phyloP scores from a whole-genome alignment of 2,329 filamentous ascomycete genomes.

The Cladobotryum mycophilum region DNA sequence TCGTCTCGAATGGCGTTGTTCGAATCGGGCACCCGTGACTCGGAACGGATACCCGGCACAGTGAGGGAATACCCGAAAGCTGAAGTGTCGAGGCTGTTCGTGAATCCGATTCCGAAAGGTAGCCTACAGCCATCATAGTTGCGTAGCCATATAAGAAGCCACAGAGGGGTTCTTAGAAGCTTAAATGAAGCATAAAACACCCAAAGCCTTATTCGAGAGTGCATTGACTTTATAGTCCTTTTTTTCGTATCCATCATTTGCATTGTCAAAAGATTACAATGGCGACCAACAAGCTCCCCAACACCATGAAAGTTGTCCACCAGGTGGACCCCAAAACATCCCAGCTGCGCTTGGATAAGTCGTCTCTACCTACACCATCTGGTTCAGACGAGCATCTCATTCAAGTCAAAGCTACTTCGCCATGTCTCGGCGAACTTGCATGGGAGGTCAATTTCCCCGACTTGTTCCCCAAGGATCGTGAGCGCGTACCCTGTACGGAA shows the following conservation, averaged over 20 bases:
- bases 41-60: too few species aligned
- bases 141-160: too few species aligned
- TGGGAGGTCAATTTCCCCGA: slow-evolving; percentile 23
- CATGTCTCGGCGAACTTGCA: slow-evolving; percentile 26
- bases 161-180: too few species aligned
- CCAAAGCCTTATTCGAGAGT: too few species aligned
- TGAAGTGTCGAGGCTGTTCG: too few species aligned
- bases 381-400: slow-evolving; percentile 24
- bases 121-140: too few species aligned
- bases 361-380: slow-evolving; percentile 17
- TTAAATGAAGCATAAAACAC: too few species aligned
- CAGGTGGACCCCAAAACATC: slow-evolving; percentile 17
- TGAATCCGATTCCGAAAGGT: too few species aligned
- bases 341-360: slow-evolving; percentile 15
- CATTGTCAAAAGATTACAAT: neutral
- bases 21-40: too few species aligned
- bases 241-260: too few species aligned
- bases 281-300: slow-evolving; percentile 5
- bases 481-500: slow-evolving; percentile 32
- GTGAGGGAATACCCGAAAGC: too few species aligned
- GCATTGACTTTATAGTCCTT: neutral
- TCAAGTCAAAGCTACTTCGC: slow-evolving; percentile 27
- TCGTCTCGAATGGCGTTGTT: too few species aligned
- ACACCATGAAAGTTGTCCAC: slow-evolving; percentile 19
- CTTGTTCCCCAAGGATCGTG: slow-evolving; percentile 16